Evolutionary conservation across 2,329 filamentous ascomycete genomes (phyloP).

Genomic region (Cladophialophora immunda): DNA sequence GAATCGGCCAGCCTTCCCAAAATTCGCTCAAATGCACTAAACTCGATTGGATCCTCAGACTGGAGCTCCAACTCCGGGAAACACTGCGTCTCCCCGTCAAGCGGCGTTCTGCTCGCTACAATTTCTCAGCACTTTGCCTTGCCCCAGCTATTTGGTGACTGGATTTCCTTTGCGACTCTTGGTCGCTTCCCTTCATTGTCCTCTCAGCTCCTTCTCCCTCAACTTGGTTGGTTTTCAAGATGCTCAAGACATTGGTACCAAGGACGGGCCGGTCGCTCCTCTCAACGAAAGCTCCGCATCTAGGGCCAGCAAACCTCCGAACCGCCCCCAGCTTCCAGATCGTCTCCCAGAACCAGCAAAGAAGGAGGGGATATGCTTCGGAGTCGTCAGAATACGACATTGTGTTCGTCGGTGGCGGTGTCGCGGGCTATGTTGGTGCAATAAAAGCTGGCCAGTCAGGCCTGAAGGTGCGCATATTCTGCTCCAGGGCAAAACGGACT

Average conservation of each 20-base stretch:
- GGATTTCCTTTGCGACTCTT: conserved; percentile 26
- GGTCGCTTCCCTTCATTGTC: conserved; percentile 31
- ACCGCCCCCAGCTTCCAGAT: conserved; percentile 40
- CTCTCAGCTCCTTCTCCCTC: background rate
- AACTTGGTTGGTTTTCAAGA: conserved; percentile 21
- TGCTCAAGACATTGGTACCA: conserved; percentile 39
- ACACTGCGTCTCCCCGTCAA: conserved; percentile 4
- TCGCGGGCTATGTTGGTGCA: conserved; percentile 97
- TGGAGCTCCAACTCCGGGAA: conserved; percentile 19
- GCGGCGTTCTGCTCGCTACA: conserved; percentile 16
- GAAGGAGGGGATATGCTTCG: conserved; percentile 39
- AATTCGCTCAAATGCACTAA: conserved; percentile 23
- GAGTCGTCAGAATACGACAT: conserved; percentile 88
- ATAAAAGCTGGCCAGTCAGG: conserved; percentile 99
- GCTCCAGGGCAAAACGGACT: background rate
- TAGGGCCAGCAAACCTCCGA: conserved; percentile 41
- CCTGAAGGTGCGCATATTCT: conserved; percentile 76
- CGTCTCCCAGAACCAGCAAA: conserved; percentile 36
- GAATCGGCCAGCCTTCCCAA: background rate
- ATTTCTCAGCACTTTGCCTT: conserved; percentile 33
- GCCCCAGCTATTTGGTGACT: conserved; percentile 23
- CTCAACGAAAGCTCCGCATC: conserved; percentile 37
- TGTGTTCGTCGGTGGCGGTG: conserved; percentile 96
- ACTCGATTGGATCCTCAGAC: conserved; percentile 8
- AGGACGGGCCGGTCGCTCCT: conserved; percentile 37